Conservation (phyloP, 2,329 filamentous ascomycete genomes). For the Sarocladiaceae sp. region DNA sequence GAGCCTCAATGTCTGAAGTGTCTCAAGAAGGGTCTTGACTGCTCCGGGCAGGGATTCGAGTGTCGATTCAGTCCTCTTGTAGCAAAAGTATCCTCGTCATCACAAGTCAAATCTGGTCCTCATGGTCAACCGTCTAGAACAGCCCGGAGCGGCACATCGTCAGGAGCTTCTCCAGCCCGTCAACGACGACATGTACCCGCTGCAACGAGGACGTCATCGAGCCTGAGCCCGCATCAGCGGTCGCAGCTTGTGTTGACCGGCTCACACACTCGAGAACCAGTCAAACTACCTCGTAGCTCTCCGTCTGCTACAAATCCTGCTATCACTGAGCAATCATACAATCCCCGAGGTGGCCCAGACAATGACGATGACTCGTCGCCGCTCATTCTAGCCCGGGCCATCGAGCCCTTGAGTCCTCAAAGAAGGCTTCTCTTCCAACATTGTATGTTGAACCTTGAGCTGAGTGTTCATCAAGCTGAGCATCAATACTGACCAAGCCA, state of each 20-base stretch:
- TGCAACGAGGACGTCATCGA: no score
- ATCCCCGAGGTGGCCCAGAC: background rate
- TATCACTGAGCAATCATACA: background rate
- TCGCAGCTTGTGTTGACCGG: no score
- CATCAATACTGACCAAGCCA: background rate
- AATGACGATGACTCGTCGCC: background rate
- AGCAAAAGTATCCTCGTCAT: background rate
- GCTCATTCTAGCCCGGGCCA: background rate
- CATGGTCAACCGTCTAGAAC: background rate
- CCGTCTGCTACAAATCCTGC: no score
- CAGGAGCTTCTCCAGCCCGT: no score
- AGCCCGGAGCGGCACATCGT: no score
- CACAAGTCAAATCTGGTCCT: background rate
- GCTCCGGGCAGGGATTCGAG: conserved; percentile 21
- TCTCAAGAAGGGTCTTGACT: conserved; percentile 21
- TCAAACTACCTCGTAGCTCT: no score
- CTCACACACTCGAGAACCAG: no score
- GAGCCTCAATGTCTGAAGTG: conserved; percentile 26
- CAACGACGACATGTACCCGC: no score
- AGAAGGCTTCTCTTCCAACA: conserved; percentile 11
- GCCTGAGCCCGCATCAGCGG: no score
- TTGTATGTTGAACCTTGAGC: conserved; percentile 12
- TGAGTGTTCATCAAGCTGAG: background rate
- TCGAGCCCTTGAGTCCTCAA: background rate
- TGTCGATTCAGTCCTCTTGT: conserved; percentile 19